Evolutionary conservation across 192 early-diverging fungal species (phyloP).

Genomic region (Umbelopsis sp.): DNA sequence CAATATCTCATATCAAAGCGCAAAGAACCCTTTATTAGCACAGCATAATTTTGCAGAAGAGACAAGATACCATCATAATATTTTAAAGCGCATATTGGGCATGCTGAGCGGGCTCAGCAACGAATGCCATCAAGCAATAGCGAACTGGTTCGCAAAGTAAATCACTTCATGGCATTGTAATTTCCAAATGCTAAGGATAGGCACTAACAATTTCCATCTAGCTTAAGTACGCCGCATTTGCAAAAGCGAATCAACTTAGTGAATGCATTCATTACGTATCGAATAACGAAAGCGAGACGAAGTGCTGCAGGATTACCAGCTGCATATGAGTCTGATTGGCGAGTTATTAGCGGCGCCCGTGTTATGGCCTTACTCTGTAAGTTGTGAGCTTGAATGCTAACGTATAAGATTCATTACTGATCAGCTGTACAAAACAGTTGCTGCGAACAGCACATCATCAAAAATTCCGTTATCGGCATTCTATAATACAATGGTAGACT

Average conservation of each 20-base stretch:
- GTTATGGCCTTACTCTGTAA: constrained; percentile 88
- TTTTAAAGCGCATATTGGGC: constrained; percentile 81
- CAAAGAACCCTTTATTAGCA: constrained; percentile 77
- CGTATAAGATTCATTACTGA: background rate
- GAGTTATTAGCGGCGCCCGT: constrained; percentile 78
- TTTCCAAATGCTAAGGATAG: background rate
- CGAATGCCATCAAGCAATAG: constrained; percentile 84
- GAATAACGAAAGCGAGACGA: constrained; percentile 68
- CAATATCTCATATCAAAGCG: background rate
- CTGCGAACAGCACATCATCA: constrained; percentile 69
- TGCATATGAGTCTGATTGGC: constrained; percentile 85
- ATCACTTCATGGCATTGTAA: constrained; percentile 5
- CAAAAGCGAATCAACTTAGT: constrained; percentile 76
- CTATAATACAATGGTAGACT: constrained; percentile 83
- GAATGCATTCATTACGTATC: constrained; percentile 83
- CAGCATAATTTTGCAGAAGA: constrained; percentile 79
- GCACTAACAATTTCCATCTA: background rate
- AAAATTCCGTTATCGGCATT: constrained; percentile 74
- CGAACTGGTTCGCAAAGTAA: constrained; percentile 81
- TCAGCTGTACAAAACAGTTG: constrained; percentile 44
- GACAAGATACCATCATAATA: constrained; percentile 81
- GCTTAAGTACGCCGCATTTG: constrained; percentile 36
- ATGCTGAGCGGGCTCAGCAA: constrained; percentile 81
- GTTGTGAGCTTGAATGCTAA: background rate
- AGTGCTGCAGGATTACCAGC: constrained; percentile 38